Percentiles rank a stretch among this genome's conserved stretches.
Evolutionary conservation across 805 yeast genomes (phyloP).

Genomic region (Yarrowia sp.): DNA sequence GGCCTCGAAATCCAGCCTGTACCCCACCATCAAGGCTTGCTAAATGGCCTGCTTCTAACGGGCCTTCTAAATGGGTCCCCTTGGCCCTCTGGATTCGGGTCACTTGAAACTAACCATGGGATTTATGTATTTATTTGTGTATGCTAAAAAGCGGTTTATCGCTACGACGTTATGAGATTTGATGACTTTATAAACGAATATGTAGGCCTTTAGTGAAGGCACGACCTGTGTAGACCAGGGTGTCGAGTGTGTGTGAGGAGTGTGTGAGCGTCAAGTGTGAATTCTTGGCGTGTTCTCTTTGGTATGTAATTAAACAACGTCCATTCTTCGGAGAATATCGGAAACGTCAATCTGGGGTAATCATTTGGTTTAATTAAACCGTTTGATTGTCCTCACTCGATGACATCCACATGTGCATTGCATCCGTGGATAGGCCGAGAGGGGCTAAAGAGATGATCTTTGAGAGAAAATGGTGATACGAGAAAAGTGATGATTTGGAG

Average conservation of each 20-base stretch:
- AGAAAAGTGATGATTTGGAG: too few species aligned
- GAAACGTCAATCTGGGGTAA: not conserved
- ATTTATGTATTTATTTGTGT: conserved; percentile 38
- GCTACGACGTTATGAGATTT: conserved; percentile 39
- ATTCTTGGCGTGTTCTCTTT: too few species aligned
- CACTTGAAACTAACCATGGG: conserved; percentile 35
- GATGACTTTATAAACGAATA: conserved; percentile 5
- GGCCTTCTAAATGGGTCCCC: too few species aligned
- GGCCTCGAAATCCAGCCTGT: conserved; percentile 29
- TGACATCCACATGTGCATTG: not conserved
- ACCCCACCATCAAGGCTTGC: conserved; percentile 39
- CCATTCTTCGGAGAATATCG: not conserved
- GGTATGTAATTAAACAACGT: too few species aligned
- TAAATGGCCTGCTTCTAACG: not conserved
- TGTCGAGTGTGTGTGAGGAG: not conserved
- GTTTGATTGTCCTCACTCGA: not conserved
- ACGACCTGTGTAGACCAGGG: not conserved
- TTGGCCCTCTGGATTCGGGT: not conserved
- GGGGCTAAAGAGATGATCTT: too few species aligned
- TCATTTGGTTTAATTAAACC: not conserved
- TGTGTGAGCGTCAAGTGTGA: too few species aligned
- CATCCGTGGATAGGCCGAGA: not conserved
- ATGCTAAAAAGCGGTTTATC: conserved; percentile 37
- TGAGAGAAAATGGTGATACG: too few species aligned
- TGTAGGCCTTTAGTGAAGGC: not conserved